A percentile compares a stretch with the other conserved stretches of the same genome.
These are phyloP conservation scores for Tubosaeta brunneosetosa DNA, from an alignment of 768 basidiomycete species.

Conservation along the genomic window DNA sequence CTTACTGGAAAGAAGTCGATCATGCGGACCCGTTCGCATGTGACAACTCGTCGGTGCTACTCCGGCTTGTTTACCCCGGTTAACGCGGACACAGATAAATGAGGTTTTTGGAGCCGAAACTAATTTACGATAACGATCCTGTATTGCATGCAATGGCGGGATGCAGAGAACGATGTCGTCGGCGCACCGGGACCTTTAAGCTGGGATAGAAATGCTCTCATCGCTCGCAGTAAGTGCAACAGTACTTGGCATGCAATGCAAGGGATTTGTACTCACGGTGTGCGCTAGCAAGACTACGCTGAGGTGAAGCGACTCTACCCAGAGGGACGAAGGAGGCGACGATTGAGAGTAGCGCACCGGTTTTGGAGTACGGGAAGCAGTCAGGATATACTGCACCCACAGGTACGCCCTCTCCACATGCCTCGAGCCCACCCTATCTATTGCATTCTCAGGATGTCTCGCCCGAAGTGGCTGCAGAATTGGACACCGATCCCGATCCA, in stretches of 20 bases:
- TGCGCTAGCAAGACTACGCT: constrained; percentile 38
- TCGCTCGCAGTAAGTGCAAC: constrained; percentile 19
- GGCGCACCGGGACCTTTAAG: background rate
- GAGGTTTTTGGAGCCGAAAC: too few species aligned
- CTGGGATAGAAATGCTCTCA: constrained; percentile 18
- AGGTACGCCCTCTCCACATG: background rate
- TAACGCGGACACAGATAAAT: background rate
- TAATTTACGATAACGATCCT: background rate
- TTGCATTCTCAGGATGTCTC: constrained; percentile 12
- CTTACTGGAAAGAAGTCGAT: background rate
- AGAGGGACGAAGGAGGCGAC: constrained; percentile 56
- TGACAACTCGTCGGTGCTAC: background rate
- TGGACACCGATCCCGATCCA: constrained; percentile 46
- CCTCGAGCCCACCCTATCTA: background rate
- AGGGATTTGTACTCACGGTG: constrained; percentile 4
- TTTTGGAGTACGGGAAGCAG: constrained; percentile 37
- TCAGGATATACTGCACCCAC: constrained; percentile 9
- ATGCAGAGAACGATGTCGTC: background rate
- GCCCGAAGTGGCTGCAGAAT: constrained; percentile 18
- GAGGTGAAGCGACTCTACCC: constrained; percentile 42
- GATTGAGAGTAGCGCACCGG: constrained; percentile 46
- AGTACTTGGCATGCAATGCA: background rate
- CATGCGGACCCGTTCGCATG: constrained; percentile 4
- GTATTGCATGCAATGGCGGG: background rate
- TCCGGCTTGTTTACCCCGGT: background rate